These are phyloP conservation scores for Xylariaceae sp. DNA, from an alignment of 2,329 filamentous ascomycete species.

Conservation along the genomic window DNA sequence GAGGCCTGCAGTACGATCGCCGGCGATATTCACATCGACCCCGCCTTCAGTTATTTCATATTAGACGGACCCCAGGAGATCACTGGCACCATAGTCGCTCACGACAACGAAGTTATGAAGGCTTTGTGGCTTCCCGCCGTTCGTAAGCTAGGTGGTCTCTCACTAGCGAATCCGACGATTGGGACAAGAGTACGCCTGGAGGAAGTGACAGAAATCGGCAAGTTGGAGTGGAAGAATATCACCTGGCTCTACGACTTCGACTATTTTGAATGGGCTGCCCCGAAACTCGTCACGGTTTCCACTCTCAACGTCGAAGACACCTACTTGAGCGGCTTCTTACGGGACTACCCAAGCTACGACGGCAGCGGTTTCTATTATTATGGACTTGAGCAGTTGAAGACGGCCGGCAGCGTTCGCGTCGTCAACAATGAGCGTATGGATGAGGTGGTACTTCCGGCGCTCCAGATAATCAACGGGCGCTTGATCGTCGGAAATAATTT, in stretches of 20 bases:
- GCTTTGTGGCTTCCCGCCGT: not conserved
- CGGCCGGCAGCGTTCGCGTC: conserved; percentile 5
- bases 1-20: conserved; percentile 6
- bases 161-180: conserved; percentile 4
- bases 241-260: not conserved
- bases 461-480: conserved; percentile 1
- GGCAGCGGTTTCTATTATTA: conserved; percentile 2
- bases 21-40: conserved; percentile 8
- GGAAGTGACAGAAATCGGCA: conserved; percentile 3
- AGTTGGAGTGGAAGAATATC: conserved; percentile 6
- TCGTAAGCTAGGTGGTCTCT: conserved; percentile 3
- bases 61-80: conserved; percentile 5
- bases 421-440: conserved; percentile 6
- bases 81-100: conserved; percentile 7
- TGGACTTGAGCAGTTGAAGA: conserved; percentile 2
- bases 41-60: conserved; percentile 6
- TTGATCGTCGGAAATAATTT: conserved; percentile 5
- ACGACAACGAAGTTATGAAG: conserved; percentile 6
- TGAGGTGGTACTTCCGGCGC: not conserved
- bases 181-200: not conserved
- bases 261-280: not conserved
- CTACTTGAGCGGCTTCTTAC: conserved; percentile 8
- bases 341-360: conserved; percentile 3
- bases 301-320: conserved; percentile 6
- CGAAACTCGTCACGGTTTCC: not conserved